These are phyloP conservation scores for Sicyos edulis DNA, from an alignment of 306 rosid species.

Conservation along the genomic window DNA sequence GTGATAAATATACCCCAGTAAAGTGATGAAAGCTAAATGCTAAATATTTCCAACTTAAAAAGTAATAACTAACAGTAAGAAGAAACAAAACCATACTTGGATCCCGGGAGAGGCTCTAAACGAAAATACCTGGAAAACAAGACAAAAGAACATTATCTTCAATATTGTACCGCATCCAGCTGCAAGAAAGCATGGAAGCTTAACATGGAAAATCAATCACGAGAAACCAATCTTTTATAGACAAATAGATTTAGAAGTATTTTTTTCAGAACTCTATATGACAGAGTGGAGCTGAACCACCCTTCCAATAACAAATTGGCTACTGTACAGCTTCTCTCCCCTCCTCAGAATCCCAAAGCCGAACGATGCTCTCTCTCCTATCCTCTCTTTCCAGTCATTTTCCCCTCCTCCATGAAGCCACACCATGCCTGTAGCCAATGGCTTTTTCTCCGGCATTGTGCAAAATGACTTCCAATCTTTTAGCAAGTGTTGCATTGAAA, in stretches of 20 bases:
- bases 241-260: too few relatives aligned
- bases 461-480: too few relatives aligned
- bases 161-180: neutral
- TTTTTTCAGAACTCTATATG: neutral
- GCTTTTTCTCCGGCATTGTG: too few relatives aligned
- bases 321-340: neutral
- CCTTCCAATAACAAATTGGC: neutral
- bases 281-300: neutral
- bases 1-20: constrained; percentile 30
- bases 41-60: neutral
- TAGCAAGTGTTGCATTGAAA: too few relatives aligned
- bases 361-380: too few relatives aligned
- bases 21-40: constrained; percentile 20
- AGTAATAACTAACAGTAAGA: constrained; percentile 8
- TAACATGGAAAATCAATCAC: neutral
- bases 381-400: too few relatives aligned
- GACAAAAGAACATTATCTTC: neutral
- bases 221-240: neutral
- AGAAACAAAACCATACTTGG: constrained; percentile 58
- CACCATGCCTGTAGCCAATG: too few relatives aligned
- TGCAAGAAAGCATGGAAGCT: neutral
- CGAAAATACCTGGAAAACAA: constrained; percentile 73
- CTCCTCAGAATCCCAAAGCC: too few relatives aligned
- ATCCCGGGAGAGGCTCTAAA: constrained; percentile 75
- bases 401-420: too few relatives aligned